phyloP scores from a whole-genome alignment of 139 green algal genomes.

The Gonium pectorale region DNA sequence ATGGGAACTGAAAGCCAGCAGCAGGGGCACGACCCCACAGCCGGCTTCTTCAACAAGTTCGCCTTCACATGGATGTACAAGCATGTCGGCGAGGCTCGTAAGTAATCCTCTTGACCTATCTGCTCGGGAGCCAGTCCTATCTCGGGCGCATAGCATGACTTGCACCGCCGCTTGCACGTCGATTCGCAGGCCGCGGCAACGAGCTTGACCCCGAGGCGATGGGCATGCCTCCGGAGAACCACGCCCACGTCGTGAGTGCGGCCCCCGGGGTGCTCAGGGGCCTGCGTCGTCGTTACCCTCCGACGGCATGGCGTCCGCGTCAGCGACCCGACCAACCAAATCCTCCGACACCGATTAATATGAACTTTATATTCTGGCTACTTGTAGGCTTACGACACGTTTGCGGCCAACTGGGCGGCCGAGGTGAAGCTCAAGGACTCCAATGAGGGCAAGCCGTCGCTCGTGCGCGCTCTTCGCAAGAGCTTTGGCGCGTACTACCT shows the following conservation, averaged over 20 bases:
- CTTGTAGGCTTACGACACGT: slow-evolving; percentile 9
- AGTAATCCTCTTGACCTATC: not conserved
- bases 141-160: not conserved
- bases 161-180: not conserved
- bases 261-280: no score
- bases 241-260: not conserved
- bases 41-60: slow-evolving; percentile 33
- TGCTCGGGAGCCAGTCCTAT: not conserved
- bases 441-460: not conserved
- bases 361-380: not conserved
- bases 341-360: no score
- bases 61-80: slow-evolving; percentile 30
- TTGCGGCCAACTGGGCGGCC: not conserved
- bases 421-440: slow-evolving; percentile 17
- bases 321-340: no score
- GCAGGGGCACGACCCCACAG: slow-evolving; percentile 4
- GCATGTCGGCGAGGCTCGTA: not conserved
- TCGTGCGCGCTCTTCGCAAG: slow-evolving; percentile 14
- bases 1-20: not conserved
- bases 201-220: slow-evolving; percentile 22
- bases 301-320: no score
- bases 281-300: no score
- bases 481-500: slow-evolving; percentile 36
- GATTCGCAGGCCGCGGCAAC: not conserved
- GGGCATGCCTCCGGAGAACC: slow-evolving; percentile 26